Conservation (phyloP, 2,329 filamentous ascomycete species). For the Coniochaeta sp. region DNA sequence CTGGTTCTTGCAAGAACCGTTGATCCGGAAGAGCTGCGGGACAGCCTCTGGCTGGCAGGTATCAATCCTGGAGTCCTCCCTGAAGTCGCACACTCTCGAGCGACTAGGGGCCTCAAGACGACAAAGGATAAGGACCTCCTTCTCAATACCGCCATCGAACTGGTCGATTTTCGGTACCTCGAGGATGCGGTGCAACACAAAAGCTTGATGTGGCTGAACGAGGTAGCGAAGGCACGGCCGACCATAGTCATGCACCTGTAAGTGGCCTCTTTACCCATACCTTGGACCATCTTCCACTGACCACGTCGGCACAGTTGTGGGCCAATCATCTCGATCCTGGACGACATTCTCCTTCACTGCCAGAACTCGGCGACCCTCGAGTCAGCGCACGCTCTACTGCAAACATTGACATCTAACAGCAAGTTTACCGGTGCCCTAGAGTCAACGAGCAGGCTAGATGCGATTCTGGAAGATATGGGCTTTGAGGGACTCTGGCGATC, state of each 20-base stretch:
- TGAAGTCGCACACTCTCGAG: conserved; percentile 29
- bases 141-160: conserved; percentile 54
- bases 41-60: conserved; percentile 55
- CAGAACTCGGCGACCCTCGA: conserved; percentile 54
- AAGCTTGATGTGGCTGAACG: conserved; percentile 52
- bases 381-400: conserved; percentile 53
- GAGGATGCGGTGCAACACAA: conserved; percentile 57
- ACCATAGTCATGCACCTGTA: conserved; percentile 52
- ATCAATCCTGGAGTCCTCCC: conserved; percentile 38
- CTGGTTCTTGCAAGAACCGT: conserved; percentile 52
- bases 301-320: conserved; percentile 36
- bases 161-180: conserved; percentile 60
- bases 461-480: conserved; percentile 51
- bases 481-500: conserved; percentile 58
- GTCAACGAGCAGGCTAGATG: conserved; percentile 40
- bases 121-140: conserved; percentile 57
- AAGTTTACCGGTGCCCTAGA: conserved; percentile 42
- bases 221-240: conserved; percentile 46
- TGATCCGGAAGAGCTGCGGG: conserved; percentile 52
- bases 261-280: conserved; percentile 20
- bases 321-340: conserved; percentile 50
- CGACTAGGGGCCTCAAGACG: conserved; percentile 33
- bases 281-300: neutral
- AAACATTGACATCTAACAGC: conserved; percentile 48
- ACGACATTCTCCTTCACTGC: conserved; percentile 55